phyloP scores from a whole-genome alignment of 352 stramenopile genomes.

The Plasmopara muralis region DNA sequence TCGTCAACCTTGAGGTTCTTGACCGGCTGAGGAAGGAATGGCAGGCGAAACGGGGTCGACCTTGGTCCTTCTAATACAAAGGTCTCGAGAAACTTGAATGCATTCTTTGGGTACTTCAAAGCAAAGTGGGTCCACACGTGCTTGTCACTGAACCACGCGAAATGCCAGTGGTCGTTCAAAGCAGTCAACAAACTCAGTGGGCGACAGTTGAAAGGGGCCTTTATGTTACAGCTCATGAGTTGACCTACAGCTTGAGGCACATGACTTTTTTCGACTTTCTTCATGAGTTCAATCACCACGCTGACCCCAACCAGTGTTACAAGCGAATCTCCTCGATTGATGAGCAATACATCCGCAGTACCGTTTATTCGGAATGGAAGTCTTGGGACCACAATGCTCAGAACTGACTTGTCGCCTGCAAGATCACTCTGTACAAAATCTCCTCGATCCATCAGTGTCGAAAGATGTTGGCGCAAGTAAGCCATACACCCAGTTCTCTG shows the following conservation, averaged over 20 bases:
- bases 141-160: constrained; percentile 21
- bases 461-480: too few relatives aligned
- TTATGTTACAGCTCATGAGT: constrained; percentile 23
- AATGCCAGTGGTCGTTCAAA: constrained; percentile 26
- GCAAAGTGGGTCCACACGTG: constrained; percentile 16
- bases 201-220: constrained; percentile 20
- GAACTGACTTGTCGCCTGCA: too few relatives aligned
- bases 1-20: constrained; percentile 18
- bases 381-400: neutral
- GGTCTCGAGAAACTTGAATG: neutral
- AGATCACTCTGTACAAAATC: too few relatives aligned
- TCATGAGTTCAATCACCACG: constrained; percentile 23
- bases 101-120: neutral
- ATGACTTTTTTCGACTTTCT: constrained; percentile 14
- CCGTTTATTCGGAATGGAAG: constrained; percentile 19
- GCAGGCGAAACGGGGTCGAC: neutral
- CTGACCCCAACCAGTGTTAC: constrained; percentile 22
- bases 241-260: constrained; percentile 23
- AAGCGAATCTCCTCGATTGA: constrained; percentile 21
- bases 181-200: constrained; percentile 25
- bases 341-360: constrained; percentile 26
- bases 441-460: too few relatives aligned
- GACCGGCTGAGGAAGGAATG: constrained; percentile 7
- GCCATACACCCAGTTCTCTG: too few relatives aligned
- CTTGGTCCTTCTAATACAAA: too few relatives aligned